Evolutionary conservation across 2,329 filamentous ascomycete species (phyloP), one percentile per base, ranked within the genome.

Genomic region (Aureobasidium melanogenum): DNA sequence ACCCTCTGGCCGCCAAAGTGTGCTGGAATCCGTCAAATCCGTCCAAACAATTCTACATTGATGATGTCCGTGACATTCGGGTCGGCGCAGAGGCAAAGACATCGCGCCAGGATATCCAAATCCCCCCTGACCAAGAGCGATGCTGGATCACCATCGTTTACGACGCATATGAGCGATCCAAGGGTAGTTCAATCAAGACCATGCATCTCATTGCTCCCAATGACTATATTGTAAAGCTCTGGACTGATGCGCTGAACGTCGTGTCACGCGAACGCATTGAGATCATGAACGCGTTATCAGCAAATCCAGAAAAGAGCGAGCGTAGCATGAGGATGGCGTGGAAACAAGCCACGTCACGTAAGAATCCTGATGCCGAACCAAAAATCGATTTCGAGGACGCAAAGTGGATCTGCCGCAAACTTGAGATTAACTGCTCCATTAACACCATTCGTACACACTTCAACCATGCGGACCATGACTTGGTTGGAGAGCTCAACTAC

Each of bases 111-210:
- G 92, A 97, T 72, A 89, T 88, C 70, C 84, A 85, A 41, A 78
- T 94, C 24, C 77, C 86, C 0, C 82, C 87, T 56, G 77, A 83
- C 6, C 82, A 85, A 41, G 88, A 92, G 68, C 76, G 81, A 8
- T 84, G 85, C 15, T 96, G 92, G 83, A 93, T 97, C 70, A 95
- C 92, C 30, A 91, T 99, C 66, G 83, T 96, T 58, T 97, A 96
- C 73, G 84, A 85, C 0, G 83, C 90, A 39, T 86, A 88, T 0
- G 88, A 91, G 67, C 88, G 87, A 64, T 87, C 87, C 9, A 93
- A 91, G 70, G 87, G 85, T 47, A 77, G 80, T 26, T 74, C 78
- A 6, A 79, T 83, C 68, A 96, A 97, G 73, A 87, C 87, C 9
- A 85, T 97, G 78, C 91, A 97, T 73, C 81, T 99, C 56, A 86